Conservation (phyloP, 768 basidiomycete genomes). For the Tylopilus intermedius region DNA sequence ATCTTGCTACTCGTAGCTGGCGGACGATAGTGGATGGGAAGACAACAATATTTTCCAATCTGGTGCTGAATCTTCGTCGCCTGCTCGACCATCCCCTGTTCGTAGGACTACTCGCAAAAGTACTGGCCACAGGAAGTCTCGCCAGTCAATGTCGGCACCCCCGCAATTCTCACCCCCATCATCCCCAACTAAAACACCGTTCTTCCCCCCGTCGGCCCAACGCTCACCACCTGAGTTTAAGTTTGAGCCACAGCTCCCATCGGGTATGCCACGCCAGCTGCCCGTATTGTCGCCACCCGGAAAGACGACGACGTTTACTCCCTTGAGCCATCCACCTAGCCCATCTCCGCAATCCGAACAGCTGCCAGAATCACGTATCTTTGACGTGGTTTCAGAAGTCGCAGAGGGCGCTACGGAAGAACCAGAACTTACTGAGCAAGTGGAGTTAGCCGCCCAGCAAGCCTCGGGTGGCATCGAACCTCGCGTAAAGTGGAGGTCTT, state of each 20-base stretch:
- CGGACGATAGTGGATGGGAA: slow-evolving; percentile 82
- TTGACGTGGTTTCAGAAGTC: slow-evolving; percentile 3
- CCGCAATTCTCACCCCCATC: slow-evolving; percentile 47
- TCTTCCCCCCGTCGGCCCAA: slow-evolving; percentile 20
- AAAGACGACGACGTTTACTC: slow-evolving; percentile 11
- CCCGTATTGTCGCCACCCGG: slow-evolving; percentile 12
- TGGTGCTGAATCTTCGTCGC: slow-evolving; percentile 84
- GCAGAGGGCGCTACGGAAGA: slow-evolving; percentile 19
- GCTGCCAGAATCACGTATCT: slow-evolving; percentile 1
- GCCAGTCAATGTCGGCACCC: slow-evolving; percentile 70
- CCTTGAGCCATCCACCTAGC: slow-evolving; percentile 19
- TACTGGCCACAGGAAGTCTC: slow-evolving; percentile 43
- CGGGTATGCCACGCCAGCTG: slow-evolving; percentile 31
- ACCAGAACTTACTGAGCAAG: slow-evolving; percentile 21
- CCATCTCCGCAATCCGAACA: slow-evolving; percentile 12
- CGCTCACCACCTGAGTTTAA: slow-evolving; percentile 49
- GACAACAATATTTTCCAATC: slow-evolving; percentile 89
- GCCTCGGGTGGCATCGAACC: slow-evolving; percentile 33
- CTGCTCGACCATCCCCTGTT: slow-evolving; percentile 56
- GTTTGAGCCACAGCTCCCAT: slow-evolving; percentile 52
- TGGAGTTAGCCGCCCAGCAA: slow-evolving; percentile 34
- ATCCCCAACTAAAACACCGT: slow-evolving; percentile 33
- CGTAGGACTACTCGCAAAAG: slow-evolving; percentile 41
- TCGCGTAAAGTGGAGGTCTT: slow-evolving; percentile 19
- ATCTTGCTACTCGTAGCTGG: slow-evolving; percentile 21